Conservation (phyloP, 1,284 basidiomycete species). For the Rhodotorula mucilaginosa region DNA sequence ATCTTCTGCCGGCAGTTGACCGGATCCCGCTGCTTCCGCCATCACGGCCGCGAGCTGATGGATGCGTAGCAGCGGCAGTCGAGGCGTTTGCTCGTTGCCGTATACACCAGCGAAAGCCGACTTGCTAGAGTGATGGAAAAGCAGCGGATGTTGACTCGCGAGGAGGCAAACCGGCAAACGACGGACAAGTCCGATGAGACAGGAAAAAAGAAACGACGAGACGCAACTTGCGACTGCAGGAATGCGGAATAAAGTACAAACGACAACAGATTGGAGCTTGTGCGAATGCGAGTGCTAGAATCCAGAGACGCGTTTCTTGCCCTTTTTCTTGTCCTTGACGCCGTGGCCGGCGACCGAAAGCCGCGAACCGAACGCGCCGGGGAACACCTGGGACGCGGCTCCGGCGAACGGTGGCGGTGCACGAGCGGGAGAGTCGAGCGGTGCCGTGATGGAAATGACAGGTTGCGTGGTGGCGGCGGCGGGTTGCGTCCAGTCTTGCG, state of each 20-base stretch:
- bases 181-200: neutral
- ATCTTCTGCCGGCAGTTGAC: neutral
- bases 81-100: neutral
- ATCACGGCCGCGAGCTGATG: neutral
- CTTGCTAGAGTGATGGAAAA: neutral
- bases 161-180: neutral
- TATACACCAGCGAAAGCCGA: no score
- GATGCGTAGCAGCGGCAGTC: neutral
- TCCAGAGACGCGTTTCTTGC: conserved; percentile 70
- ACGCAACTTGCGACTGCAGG: neutral
- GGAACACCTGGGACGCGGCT: conserved; percentile 59
- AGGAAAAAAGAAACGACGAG: no score
- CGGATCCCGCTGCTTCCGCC: neutral
- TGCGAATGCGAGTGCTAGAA: conserved; percentile 53
- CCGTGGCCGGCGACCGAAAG: conserved; percentile 49
- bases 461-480: conserved; percentile 21
- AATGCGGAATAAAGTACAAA: neutral
- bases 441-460: conserved; percentile 15
- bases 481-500: conserved; percentile 11
- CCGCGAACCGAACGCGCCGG: conserved; percentile 65
- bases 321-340: conserved; percentile 52
- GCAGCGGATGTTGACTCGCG: neutral
- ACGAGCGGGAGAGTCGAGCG: neutral
- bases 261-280: neutral
- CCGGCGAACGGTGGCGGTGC: neutral